Evolutionary conservation across 148 eudicot genomes (phyloP), one percentile per base, ranked within the genome.

Genomic region (Chenopodium formosanum): DNA sequence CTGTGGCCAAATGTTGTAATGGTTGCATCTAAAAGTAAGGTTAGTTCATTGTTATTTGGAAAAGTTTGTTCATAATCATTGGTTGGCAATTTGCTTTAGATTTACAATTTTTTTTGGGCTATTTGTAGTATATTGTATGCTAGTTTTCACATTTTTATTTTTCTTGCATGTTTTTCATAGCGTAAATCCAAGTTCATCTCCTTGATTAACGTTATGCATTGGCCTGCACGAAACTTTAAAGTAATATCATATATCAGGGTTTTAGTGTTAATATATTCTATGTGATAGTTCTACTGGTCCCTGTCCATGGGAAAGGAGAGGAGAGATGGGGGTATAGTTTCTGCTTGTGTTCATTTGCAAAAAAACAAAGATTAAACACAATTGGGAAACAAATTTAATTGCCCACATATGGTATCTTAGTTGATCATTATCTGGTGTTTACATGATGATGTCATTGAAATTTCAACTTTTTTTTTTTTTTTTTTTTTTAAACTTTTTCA

Each of bases 1-100:
- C 87, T 96, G 44, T 96, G 99, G 99, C 99, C 99, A 83, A 96
- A 96, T 87, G 89, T 96, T 81, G 76, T 96, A 74, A 91, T 96
- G 90, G 82, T 92, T 85, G 97, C 98, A 52, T 87, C 97, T 81
- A 86, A 79, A 86, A 82, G 81, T 84, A 92, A 95, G 83, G 99
- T 91, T 87, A 90, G 94, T 76, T 13, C 17, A 17, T 32, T 52
- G 13, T 58, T 52, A 37, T n/a, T 69, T 27, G 27, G 10, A 60
- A 60, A 46, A 27, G 25, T 69, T 58, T 53, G 10, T 25, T 31
- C 8, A 23, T 75, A 1, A 23, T 63, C 44, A 27, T 62, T 4
- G 23, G 3, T 69, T 58, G 50, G 20, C 29, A 25, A 74, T 69
- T 31, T 71, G 73, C 71, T 82, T 64, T 58, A 14, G 9, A 60